phyloP scores from a whole-genome alignment of 257 asterid genomes.

The Mentha longifolia region DNA sequence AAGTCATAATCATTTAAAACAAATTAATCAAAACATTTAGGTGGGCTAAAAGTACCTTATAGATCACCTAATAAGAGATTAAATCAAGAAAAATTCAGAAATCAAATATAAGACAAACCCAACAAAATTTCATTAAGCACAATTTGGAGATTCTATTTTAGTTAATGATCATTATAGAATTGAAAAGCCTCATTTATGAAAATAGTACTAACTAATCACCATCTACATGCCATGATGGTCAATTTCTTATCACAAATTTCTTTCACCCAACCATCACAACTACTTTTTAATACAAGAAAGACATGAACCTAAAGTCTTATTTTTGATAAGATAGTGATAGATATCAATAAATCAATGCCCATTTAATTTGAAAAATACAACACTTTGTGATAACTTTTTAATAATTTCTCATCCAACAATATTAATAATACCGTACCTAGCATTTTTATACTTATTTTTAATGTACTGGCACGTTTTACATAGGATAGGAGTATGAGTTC shows the following conservation, averaged over 20 bases:
- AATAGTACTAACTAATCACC: neutral
- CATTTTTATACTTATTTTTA: too few species aligned
- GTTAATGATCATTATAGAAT: neutral
- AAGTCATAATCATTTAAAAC: neutral
- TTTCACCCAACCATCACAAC: conserved; percentile 22
- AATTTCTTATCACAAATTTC: neutral
- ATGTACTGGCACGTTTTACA: neutral
- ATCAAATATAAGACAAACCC: neutral
- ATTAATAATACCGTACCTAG: neutral
- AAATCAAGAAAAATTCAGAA: neutral
- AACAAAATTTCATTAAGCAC: neutral
- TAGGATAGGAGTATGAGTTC: neutral
- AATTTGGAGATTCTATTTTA: neutral
- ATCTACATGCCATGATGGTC: neutral
- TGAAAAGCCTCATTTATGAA: neutral
- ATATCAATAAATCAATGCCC: neutral
- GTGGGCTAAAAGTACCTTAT: neutral
- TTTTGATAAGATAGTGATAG: neutral
- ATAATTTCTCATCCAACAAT: neutral
- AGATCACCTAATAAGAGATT: conserved; percentile 5
- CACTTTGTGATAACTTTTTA: neutral
- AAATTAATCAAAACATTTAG: neutral
- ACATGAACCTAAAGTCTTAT: neutral
- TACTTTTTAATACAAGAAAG: neutral
- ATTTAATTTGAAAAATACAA: neutral